phyloP scores from a whole-genome alignment of 371 early-diverging fungal genomes.

The Rhizomucor miehei region DNA sequence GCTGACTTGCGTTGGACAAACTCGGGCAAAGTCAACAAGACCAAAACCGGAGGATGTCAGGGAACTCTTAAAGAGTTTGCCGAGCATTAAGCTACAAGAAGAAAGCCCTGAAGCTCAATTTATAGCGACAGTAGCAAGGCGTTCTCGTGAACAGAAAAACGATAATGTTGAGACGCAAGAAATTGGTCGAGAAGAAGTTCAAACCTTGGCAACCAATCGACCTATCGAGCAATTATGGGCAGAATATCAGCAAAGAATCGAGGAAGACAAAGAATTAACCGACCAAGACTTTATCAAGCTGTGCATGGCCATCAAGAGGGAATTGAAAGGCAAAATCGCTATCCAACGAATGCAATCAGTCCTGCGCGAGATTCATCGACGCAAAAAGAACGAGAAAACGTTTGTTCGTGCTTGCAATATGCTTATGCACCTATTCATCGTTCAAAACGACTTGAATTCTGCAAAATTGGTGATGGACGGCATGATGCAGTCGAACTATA shows the following conservation, averaged over 20 bases:
- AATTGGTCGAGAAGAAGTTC: not conserved
- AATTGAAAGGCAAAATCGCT: not conserved
- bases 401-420: conserved; percentile 35
- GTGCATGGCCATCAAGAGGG: not conserved
- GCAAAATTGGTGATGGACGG: conserved; percentile 33
- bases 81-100: too few relatives aligned
- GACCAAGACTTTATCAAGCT: not conserved
- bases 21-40: too few relatives aligned
- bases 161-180: too few relatives aligned
- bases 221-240: not conserved
- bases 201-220: not conserved
- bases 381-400: conserved; percentile 4
- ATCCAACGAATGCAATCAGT: conserved; percentile 20
- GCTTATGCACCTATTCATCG: conserved; percentile 29
- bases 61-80: too few relatives aligned
- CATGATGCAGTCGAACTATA: conserved; percentile 13
- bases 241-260: conserved; percentile 1
- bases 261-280: not conserved
- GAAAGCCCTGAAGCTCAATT: too few relatives aligned
- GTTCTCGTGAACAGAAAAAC: too few relatives aligned
- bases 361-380: conserved; percentile 20
- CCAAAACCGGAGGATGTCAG: too few relatives aligned
- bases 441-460: conserved; percentile 16
- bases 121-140: too few relatives aligned
- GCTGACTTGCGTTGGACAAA: too few relatives aligned